Base-by-base conservation (phyloP, 805 yeast species). In the Yarrowia sp. region DNA sequence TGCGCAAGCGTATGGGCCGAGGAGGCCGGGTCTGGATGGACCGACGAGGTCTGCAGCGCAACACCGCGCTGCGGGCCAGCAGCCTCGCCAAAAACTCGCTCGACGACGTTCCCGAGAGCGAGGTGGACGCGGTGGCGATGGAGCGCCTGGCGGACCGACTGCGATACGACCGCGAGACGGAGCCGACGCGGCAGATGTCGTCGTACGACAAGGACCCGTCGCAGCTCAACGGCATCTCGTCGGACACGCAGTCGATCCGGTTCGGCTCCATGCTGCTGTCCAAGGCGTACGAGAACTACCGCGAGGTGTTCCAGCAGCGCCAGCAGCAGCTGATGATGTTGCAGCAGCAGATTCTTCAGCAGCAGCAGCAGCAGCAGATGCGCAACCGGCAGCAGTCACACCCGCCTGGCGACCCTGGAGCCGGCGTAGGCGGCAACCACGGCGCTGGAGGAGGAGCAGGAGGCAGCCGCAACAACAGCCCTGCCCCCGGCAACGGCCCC, bases 261-360 rank as follows among this genome's bases (percentile, higher is more conserved):
- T 92, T 92, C 74, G 97, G 97, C 8, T 84, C 96, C 6, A 91
- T 91, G 97, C 74, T 93, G 31, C 78, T 91, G 41, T 84, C 94
- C 4, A 93, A 92, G 72, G 86, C 97, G 0, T 88, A 88, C 70
- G 97, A 91, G 61, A 81, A 85, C 56, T 76, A 86, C 65, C 78
- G 90, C 68, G 90, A 91, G 70, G 87, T 92, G 19, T 84, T 88
- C 62, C 80, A 84, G 69, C 84, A 85, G 73, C 80, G 94, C 67
- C 84, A 86, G 74, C 91, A 83, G 73, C 85, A 74, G 58, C 62
- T 64, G 63, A 62, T 49, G 49, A 76, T 71, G 62, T 71, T 74
- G 19, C 75, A 74, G 63, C 77, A 75, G 61, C 72, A 73, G 66
- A 64, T 69, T 27, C 74, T 72, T 53, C 80, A 76, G 65, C 77